Evolutionary conservation across 2,329 filamentous ascomycete genomes (phyloP).

Genomic region (Colletotrichum tropicale): DNA sequence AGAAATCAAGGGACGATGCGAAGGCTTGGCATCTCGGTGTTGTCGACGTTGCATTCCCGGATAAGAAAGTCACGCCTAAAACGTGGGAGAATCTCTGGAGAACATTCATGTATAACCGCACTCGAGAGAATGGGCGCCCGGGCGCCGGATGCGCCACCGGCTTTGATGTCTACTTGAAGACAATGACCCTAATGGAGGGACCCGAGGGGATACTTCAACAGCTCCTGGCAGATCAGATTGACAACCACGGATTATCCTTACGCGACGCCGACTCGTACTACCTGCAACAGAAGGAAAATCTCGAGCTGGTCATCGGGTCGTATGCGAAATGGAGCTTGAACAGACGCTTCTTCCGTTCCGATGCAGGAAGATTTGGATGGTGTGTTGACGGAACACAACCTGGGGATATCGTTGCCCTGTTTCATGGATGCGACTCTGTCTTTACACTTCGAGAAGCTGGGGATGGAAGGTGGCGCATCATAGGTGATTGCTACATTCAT

Average conservation of each 20-base stretch:
- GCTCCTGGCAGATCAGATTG: not conserved
- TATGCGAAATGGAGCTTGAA: not conserved
- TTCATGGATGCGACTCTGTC: not conserved
- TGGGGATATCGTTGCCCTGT: not conserved
- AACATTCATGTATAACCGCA: slow-evolving; percentile 5
- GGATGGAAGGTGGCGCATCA: not conserved
- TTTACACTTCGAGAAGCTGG: not conserved
- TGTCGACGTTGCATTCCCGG: not conserved
- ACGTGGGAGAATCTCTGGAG: slow-evolving; percentile 6
- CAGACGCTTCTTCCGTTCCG: slow-evolving; percentile 7
- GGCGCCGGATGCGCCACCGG: not conserved
- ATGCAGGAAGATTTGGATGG: not conserved
- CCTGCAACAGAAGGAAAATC: not conserved
- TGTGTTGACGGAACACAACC: not conserved
- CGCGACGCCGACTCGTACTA: not conserved
- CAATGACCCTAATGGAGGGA: not conserved
- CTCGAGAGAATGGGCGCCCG: not conserved
- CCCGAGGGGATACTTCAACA: not conserved
- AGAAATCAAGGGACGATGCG: not conserved
- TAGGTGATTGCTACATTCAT: not conserved
- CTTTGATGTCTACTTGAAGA: not conserved
- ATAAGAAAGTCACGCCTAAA: not conserved
- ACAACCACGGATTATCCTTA: not conserved
- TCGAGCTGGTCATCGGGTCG: not conserved
- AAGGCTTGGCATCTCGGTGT: not conserved